phyloP scores from a whole-genome alignment of 306 rosid genomes.

The Canavalia gladiata region DNA sequence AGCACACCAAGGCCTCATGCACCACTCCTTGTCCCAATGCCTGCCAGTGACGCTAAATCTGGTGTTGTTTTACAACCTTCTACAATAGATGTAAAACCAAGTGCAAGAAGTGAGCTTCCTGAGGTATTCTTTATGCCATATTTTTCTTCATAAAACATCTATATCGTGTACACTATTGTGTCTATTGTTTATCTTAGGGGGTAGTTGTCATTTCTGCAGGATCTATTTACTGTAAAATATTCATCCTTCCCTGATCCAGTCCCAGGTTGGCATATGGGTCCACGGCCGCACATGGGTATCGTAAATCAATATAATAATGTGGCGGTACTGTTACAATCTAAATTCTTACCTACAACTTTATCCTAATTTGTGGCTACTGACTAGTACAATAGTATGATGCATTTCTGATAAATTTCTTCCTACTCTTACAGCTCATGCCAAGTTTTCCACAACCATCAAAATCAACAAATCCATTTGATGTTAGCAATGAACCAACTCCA shows the following conservation, averaged over 20 bases:
- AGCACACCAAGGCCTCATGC: conserved; percentile 59
- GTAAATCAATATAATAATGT: conserved; percentile 63
- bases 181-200: conserved; percentile 41
- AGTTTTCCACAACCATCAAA: conserved; percentile 64
- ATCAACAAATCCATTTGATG: conserved; percentile 86
- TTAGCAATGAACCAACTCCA: conserved; percentile 62
- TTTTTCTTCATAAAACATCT: conserved; percentile 41
- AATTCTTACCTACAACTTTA: conserved; percentile 7
- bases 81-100: conserved; percentile 59
- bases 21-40: conserved; percentile 52
- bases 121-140: conserved; percentile 58
- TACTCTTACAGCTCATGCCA: conserved; percentile 66
- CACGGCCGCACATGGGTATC: conserved; percentile 67
- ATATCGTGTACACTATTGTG: conserved; percentile 5
- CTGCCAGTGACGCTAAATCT: conserved; percentile 50
- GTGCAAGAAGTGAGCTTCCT: conserved; percentile 84
- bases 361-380: conserved; percentile 33
- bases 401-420: conserved; percentile 48
- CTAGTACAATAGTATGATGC: conserved; percentile 40
- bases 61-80: conserved; percentile 57
- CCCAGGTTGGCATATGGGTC: conserved; percentile 83
- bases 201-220: conserved; percentile 64
- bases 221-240: conserved; percentile 69
- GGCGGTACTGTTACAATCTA: conserved; percentile 57
- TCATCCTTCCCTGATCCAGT: conserved; percentile 65